phyloP scores from a whole-genome alignment of 345 rosid genomes.

The Litchi chinensis region DNA sequence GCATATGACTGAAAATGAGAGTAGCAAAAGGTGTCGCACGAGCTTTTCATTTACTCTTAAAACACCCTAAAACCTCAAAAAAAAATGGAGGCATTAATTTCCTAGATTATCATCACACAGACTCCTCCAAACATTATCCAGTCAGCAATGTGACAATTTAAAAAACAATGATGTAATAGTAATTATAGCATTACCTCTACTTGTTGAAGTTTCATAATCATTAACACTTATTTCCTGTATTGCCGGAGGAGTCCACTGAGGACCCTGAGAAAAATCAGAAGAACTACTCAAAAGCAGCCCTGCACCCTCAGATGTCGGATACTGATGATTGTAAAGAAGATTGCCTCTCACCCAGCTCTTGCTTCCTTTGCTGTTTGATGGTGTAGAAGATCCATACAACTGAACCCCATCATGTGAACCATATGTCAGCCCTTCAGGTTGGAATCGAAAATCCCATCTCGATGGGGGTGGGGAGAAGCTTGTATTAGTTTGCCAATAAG shows the following conservation, averaged over 20 bases:
- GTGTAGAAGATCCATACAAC: constrained; percentile 54
- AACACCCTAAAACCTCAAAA: not conserved
- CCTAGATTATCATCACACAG: not conserved
- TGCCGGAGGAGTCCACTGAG: constrained; percentile 60
- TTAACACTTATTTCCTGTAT: constrained; percentile 47
- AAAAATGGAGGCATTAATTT: not conserved
- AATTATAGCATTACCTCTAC: constrained; percentile 41
- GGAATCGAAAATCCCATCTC: constrained; percentile 54
- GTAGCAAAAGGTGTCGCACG: not conserved
- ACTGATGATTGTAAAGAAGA: constrained; percentile 31
- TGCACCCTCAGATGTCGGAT: constrained; percentile 41
- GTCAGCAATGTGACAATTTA: not conserved
- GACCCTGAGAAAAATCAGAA: constrained; percentile 48
- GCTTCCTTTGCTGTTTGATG: constrained; percentile 60
- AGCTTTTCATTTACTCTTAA: constrained; percentile 2
- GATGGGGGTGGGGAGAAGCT: constrained; percentile 64
- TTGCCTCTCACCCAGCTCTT: constrained; percentile 42
- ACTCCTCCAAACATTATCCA: not conserved
- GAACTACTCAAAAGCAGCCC: constrained; percentile 43
- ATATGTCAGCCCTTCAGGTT: constrained; percentile 43
- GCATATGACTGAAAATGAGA: not conserved
- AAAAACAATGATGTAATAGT: not conserved
- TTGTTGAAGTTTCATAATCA: constrained; percentile 41
- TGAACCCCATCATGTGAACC: constrained; percentile 36
- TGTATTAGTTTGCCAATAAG: constrained; percentile 60